A percentile compares a stretch with the other conserved stretches of the same genome.
phyloP scores from a whole-genome alignment of 2,329 filamentous ascomycete genomes.

The Albophoma yamanashiensis region DNA sequence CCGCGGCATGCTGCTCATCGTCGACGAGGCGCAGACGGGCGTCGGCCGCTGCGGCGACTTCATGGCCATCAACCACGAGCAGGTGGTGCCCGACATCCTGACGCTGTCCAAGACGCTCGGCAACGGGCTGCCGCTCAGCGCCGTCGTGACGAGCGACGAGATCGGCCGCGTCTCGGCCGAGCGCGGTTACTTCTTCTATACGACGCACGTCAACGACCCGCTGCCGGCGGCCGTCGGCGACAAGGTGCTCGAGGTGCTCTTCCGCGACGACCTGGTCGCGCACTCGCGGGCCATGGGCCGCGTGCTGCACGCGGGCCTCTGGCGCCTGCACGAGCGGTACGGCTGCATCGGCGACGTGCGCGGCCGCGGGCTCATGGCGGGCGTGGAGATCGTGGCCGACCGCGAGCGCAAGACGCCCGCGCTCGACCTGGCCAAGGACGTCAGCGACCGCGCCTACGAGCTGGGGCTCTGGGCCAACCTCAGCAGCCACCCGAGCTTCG shows the following conservation, averaged over 20 bases:
- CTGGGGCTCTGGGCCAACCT: slow-evolving; percentile 48
- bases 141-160: slow-evolving; percentile 42
- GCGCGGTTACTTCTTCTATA: slow-evolving; percentile 44
- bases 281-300: slow-evolving; percentile 31
- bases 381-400: slow-evolving; percentile 46
- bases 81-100: slow-evolving; percentile 46
- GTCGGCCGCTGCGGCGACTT: slow-evolving; percentile 46
- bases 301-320: slow-evolving; percentile 35
- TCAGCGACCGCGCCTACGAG: slow-evolving; percentile 37
- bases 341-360: slow-evolving; percentile 52
- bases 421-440: slow-evolving; percentile 31
- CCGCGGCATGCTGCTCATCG: slow-evolving; percentile 48
- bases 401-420: slow-evolving; percentile 34
- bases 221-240: slow-evolving; percentile 47
- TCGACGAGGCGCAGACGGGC: slow-evolving; percentile 52
- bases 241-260: slow-evolving; percentile 51
- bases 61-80: slow-evolving; percentile 47
- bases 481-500: slow-evolving; percentile 40
- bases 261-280: slow-evolving; percentile 40
- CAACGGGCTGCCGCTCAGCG: slow-evolving; percentile 46
- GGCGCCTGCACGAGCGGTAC: slow-evolving; percentile 35
- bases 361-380: slow-evolving; percentile 46
- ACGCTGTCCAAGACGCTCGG: slow-evolving; percentile 51
- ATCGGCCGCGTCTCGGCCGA: slow-evolving; percentile 39
- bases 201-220: slow-evolving; percentile 53